Base-by-base conservation (phyloP, 345 rosid species). In the Stellera chamaejasme region DNA sequence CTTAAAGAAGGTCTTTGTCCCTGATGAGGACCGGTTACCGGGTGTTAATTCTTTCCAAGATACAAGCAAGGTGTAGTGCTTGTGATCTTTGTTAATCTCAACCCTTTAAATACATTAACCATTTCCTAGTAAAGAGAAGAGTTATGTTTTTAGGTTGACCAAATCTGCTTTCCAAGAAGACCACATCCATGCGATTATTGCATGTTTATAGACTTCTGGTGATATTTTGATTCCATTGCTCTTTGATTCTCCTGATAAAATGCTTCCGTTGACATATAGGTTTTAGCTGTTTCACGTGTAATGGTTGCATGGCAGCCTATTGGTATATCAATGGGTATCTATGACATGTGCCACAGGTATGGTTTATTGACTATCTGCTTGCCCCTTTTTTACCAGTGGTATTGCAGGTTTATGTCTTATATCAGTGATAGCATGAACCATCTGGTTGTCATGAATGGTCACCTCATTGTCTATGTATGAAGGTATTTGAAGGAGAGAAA, bases 281-380 rank as follows among this genome's bases (percentile, higher is more conserved):
- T 93, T 43, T 78, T 93, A 48, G 97, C 95, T 60, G 92, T 93
- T 43, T 93, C 97, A 43, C 97, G 95, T 19, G 88, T 93, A 32
- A 87, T 87, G 75, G 99, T 94, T 49, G 75, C 97, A 16, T 93
- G 99, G 99, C 97, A 89, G 54, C 96, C 97, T 52, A 81, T 89
- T 25, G 99, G 99, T 49, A 64, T 93, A 71, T 78, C 94, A 27
- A 93, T 89, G 99, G 97, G 99, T 14, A 71, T 87, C 66, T 93
- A 89, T 62, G 97, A 89, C 65, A 87, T 93, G 90, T 93, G 99
- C 61, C 91, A 81, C 73, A 86, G 98, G 95, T 91, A 81, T 50
- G 43, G 48, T 32, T 4, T n/a, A 50, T 10, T 45, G 42, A 27
- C 9, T 43, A 11, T 32, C 13, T 39, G 8, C 27, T 65, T 8